A percentile compares a stretch with the other conserved stretches of the same genome.
Evolutionary conservation across 2,329 filamentous ascomycete species (phyloP).

Genomic region (Helotiales sp.): DNA sequence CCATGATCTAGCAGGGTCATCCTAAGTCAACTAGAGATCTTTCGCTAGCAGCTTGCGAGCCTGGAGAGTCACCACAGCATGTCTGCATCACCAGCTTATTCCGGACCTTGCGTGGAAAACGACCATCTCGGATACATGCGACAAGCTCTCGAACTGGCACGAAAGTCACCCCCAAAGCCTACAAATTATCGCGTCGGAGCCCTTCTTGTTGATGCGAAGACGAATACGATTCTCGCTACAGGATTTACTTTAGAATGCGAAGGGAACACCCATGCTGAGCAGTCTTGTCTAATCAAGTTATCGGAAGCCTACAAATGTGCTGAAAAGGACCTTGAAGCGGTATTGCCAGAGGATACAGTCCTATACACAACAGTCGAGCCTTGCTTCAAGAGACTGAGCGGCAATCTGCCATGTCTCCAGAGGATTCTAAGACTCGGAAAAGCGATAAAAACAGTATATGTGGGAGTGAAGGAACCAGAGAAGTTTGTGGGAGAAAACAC

Average conservation of each 20-base stretch:
- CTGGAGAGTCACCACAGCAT: constrained; percentile 2
- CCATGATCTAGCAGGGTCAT: neutral
- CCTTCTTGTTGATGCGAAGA: constrained; percentile 65
- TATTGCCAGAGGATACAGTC: constrained; percentile 53
- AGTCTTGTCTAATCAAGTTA: constrained; percentile 83
- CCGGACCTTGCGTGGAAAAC: neutral
- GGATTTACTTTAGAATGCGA: constrained; percentile 89
- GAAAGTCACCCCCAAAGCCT: constrained; percentile 77
- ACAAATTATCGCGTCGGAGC: constrained; percentile 95
- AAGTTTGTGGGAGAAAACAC: constrained; percentile 85
- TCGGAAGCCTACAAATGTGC: constrained; percentile 46
- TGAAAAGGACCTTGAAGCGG: constrained; percentile 54
- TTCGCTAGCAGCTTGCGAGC: neutral
- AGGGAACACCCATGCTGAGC: constrained; percentile 96
- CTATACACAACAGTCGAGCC: constrained; percentile 95
- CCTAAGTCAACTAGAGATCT: neutral
- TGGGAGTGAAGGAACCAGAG: constrained; percentile 85
- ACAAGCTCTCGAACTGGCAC: constrained; percentile 73
- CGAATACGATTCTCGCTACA: constrained; percentile 65
- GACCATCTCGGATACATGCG: constrained; percentile 54
- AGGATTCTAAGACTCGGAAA: constrained; percentile 63
- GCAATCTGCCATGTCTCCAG: constrained; percentile 76
- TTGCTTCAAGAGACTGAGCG: constrained; percentile 71
- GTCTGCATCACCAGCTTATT: constrained; percentile 6
- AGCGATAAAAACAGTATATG: constrained; percentile 72